Evolutionary conservation across 1,139 yeast genomes (phyloP).

Genomic region (Magnusiomyces suaveolens): DNA sequence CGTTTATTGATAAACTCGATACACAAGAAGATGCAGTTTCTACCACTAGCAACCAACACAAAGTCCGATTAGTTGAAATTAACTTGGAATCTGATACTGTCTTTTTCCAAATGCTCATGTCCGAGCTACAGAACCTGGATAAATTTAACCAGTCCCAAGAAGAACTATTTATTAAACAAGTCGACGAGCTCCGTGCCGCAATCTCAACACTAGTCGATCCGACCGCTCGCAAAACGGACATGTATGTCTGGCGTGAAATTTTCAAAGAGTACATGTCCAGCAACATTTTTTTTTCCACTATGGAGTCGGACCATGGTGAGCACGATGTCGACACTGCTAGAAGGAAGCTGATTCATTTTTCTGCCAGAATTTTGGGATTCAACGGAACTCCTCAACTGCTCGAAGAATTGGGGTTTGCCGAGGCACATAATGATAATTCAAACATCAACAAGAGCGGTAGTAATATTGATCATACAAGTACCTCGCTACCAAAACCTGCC

Average conservation of each 20-base stretch:
- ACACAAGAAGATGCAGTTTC: too few species aligned
- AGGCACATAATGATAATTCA: background rate
- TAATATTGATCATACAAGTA: background rate
- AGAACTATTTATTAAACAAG: slow-evolving; percentile 36
- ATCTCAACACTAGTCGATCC: slow-evolving; percentile 39
- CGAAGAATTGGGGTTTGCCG: background rate
- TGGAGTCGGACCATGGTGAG: slow-evolving; percentile 42
- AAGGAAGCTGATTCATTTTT: slow-evolving; percentile 36
- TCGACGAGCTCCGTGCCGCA: slow-evolving; percentile 37
- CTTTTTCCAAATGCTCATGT: slow-evolving; percentile 50
- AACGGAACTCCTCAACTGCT: slow-evolving; percentile 18
- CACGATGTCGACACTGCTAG: slow-evolving; percentile 33
- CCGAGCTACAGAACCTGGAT: slow-evolving; percentile 46
- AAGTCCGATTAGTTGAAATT: slow-evolving; percentile 25
- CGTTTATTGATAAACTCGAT: too few species aligned
- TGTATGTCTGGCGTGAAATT: slow-evolving; percentile 63
- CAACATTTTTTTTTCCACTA: slow-evolving; percentile 53
- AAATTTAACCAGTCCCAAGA: slow-evolving; percentile 41
- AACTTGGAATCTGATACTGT: slow-evolving; percentile 36
- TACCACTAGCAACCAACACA: too few species aligned
- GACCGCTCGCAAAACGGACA: slow-evolving; percentile 38
- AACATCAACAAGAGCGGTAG: background rate
- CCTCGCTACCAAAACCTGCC: too few species aligned
- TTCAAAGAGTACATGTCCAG: slow-evolving; percentile 57
- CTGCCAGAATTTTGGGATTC: slow-evolving; percentile 37